phyloP scores from a whole-genome alignment of 805 yeast species.

The Kodamaea kaohsiungensis region DNA sequence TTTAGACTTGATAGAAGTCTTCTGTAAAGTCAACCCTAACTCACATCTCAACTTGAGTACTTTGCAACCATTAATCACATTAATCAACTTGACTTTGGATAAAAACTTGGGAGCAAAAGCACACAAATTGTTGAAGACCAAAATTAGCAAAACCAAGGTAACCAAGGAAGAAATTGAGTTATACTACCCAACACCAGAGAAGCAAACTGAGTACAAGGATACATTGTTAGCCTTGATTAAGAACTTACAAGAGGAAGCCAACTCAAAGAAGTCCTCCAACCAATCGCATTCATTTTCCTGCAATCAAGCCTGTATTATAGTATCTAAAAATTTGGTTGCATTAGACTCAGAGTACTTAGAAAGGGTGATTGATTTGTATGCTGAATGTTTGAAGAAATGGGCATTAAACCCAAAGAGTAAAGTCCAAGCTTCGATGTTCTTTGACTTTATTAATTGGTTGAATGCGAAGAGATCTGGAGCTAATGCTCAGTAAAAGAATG shows the following conservation, averaged over 20 bases:
- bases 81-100: slow-evolving; percentile 70
- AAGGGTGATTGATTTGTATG: slow-evolving; percentile 56
- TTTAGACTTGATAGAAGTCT: slow-evolving; percentile 73
- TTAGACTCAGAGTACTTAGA: slow-evolving; percentile 39
- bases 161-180: slow-evolving; percentile 19
- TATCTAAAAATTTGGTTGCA: slow-evolving; percentile 54
- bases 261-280: slow-evolving; percentile 42
- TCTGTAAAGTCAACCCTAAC: slow-evolving; percentile 46
- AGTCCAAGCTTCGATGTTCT: slow-evolving; percentile 57
- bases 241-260: slow-evolving; percentile 45
- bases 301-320: slow-evolving; percentile 64
- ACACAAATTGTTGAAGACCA: slow-evolving; percentile 64
- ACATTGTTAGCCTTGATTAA: slow-evolving; percentile 31
- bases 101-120: slow-evolving; percentile 72
- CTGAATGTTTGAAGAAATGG: slow-evolving; percentile 62
- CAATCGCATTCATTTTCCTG: slow-evolving; percentile 57
- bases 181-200: slow-evolving; percentile 17
- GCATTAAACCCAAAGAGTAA: slow-evolving; percentile 46
- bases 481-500: neutral
- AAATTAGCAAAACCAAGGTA: slow-evolving; percentile 52
- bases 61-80: slow-evolving; percentile 55
- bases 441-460: slow-evolving; percentile 82
- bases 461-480: slow-evolving; percentile 45
- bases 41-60: slow-evolving; percentile 43
- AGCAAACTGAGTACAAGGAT: slow-evolving; percentile 18